Evolutionary conservation across 495 filamentous ascomycete genomes (phyloP), one percentile per base, ranked within the genome.

Genomic region (Xylona heveae): DNA sequence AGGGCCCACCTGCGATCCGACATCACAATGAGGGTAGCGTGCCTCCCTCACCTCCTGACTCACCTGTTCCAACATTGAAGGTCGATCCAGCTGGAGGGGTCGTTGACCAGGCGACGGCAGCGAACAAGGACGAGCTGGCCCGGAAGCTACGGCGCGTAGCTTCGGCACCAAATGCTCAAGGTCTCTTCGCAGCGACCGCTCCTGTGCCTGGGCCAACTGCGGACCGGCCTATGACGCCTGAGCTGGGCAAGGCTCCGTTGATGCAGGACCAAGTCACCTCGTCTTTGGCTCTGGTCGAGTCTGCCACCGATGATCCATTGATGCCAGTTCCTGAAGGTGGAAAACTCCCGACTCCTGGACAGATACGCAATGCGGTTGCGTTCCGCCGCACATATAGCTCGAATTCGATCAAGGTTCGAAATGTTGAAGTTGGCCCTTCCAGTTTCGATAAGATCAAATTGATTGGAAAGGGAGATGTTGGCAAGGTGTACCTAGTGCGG

Each of bases 361-460:
- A 71, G 44, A 51, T 68, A 22, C 51, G 62, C 22, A 56, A 64
- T 39, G 55, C 68, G 20, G 58, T 76, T 19, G 66, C 74, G 10
- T 97, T 95, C 53, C 71, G 88, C 40, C 68, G 88, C 45, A 97
- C 88, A 2, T 97, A 97, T 52, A 95, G 88, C 53, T 93, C 88
- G 34, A 97, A 95, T 46, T 95, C 88, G 24, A 97, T 97, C 59
- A 94, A 94, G 52, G 78, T 97, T 37, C 69, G 85, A 42, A 78
- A 92, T 51, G 88, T 97, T 30, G 88, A 97, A 55, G 88, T 97
- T 21, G 79, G 85, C 0, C 88, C 88, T 5, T 63, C 74, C 36
- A 97, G 88, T 44, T 97, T 97, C 47, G 88, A 97, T 55, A 97
- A 97, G 69, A 93, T 97, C 55, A 95, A 95, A 47, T 60, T 97